Base-by-base conservation (phyloP, 2,329 filamentous ascomycete species). In the Neobulgaria alba region DNA sequence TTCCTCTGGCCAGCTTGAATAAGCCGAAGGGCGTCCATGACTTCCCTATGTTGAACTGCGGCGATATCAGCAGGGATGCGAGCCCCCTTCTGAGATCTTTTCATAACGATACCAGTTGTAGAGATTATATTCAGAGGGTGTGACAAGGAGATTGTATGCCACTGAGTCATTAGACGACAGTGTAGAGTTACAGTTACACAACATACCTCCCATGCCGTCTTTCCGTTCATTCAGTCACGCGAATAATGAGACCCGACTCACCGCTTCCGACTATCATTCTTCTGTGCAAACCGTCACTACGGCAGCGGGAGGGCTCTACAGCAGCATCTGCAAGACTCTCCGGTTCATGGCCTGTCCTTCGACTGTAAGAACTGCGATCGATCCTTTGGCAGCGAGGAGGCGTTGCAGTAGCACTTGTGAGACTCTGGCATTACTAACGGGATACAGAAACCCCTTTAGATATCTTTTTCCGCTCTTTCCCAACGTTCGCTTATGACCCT, bases 401-500 rank as follows among this genome's bases (percentile, higher is more conserved):
- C 50, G 15, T 33, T 54, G 14, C 15, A 52, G 36, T 45, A 52
- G 42, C 49, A 56, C 41, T 43, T 55, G 30, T 43, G 42, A 23
- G 39, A 50, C 39, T 50, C 44, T 43, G 45, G 30, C 30, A 46
- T 37, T 43, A 48, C 40, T 29, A 49, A 42, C 40, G 46, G 21
- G 38, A 48, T 47, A 46, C 39, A 8, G 47, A 52, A 18, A 53
- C 47, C 23, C 49, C 45, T 45, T 45, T 53, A 17, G 47, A 53
- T 48, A 16, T 45, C 37, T 51, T 55, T 43, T 54, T 47, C 37
- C 43, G 41, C 37, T 45, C 50, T 50, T 53, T 53, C 49, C 42
- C 45, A 49, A 44, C 33, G 17, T 55, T 55, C 40, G 36, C 49
- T 45, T 55, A 56, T 52, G 18, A 53, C 42, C 49, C 47, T 51